Percentiles rank a stretch among this genome's conserved stretches.
Conservation (phyloP, 805 yeast genomes). For the Saccharomycopsis fermentans region DNA sequence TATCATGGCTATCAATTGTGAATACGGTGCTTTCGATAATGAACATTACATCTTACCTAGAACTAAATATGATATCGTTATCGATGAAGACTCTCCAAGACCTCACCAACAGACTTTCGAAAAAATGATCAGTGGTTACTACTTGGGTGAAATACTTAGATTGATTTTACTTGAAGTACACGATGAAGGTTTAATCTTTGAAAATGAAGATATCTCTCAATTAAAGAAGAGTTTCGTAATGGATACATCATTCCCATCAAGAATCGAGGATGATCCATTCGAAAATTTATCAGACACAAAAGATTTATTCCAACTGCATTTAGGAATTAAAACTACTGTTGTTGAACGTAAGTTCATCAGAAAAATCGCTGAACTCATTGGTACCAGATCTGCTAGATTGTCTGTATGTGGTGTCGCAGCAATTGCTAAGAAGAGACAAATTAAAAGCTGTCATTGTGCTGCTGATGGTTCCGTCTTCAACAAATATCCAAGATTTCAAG, state of each 20-base stretch:
- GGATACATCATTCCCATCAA: slow-evolving; percentile 85
- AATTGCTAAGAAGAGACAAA: slow-evolving; percentile 75
- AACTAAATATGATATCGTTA: slow-evolving; percentile 72
- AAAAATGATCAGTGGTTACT: slow-evolving; percentile 96
- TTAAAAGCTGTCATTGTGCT: slow-evolving; percentile 67
- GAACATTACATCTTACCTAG: slow-evolving; percentile 79
- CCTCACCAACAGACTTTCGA: slow-evolving; percentile 95
- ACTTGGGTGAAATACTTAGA: slow-evolving; percentile 86
- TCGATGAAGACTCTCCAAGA: slow-evolving; percentile 84
- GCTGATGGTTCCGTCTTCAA: slow-evolving; percentile 96
- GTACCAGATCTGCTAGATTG: slow-evolving; percentile 86
- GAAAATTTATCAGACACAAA: slow-evolving; percentile 72
- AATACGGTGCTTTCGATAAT: slow-evolving; percentile 95
- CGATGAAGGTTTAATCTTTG: slow-evolving; percentile 55
- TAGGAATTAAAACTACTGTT: slow-evolving; percentile 55
- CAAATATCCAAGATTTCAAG: slow-evolving; percentile 85
- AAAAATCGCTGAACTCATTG: slow-evolving; percentile 74
- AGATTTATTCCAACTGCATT: slow-evolving; percentile 47
- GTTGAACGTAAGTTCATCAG: slow-evolving; percentile 79
- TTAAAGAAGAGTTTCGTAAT: slow-evolving; percentile 58
- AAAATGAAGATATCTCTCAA: slow-evolving; percentile 54
- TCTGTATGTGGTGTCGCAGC: slow-evolving; percentile 95
- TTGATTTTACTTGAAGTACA: slow-evolving; percentile 65
- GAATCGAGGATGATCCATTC: slow-evolving; percentile 81
- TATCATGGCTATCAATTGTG: slow-evolving; percentile 95